A percentile compares a stretch with the other conserved stretches of the same genome.
Conservation (phyloP, 2,329 filamentous ascomycete genomes). For the Fusarium concolor region DNA sequence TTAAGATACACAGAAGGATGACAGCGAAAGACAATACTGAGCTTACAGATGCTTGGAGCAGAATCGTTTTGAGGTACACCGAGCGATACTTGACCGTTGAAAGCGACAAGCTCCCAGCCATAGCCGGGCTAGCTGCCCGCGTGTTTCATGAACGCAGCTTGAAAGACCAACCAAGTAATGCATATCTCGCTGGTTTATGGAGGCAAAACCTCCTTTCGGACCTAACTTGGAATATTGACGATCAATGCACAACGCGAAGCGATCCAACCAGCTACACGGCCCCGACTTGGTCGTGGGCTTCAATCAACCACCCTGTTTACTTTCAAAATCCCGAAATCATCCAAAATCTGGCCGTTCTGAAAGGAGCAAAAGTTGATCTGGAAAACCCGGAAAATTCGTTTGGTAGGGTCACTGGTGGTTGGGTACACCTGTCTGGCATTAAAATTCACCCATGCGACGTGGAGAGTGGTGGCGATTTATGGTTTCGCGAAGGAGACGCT, state of each 20-base stretch:
- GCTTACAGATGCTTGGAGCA: background rate
- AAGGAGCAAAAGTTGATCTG: background rate
- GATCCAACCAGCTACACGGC: background rate
- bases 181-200: background rate
- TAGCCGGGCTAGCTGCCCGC: background rate
- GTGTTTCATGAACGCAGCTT: fast-evolving
- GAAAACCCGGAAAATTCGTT: background rate
- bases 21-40: no score
- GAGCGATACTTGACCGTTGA: background rate
- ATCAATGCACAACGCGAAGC: background rate
- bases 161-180: fast-evolving
- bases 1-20: no score
- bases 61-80: background rate
- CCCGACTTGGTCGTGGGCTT: background rate
- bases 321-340: no score
- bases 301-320: background rate
- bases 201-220: fast-evolving
- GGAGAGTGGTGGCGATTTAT: fast-evolving
- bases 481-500: fast-evolving
- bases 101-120: background rate
- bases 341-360: background rate
- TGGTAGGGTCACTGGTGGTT: background rate
- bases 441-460: background rate
- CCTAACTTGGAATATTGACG: fast-evolving
- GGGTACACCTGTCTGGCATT: background rate